phyloP scores from a whole-genome alignment of 805 yeast genomes.

The Candida morakotiae region DNA sequence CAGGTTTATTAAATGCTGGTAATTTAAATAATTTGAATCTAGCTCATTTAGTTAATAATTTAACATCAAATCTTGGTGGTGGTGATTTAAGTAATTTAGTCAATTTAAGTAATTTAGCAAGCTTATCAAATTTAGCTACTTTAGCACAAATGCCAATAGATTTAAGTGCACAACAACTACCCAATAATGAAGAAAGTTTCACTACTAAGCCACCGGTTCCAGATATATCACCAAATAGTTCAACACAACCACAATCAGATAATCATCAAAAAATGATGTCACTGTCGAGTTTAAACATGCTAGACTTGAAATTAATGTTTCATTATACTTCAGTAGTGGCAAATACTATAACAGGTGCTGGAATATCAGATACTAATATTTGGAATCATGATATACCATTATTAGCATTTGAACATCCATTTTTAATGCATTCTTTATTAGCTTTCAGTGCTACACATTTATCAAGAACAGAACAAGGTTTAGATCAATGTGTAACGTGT shows the following conservation, averaged over 20 bases:
- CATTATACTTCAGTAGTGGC: constrained; percentile 85
- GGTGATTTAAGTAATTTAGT: constrained; percentile 23
- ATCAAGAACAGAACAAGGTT: constrained; percentile 68
- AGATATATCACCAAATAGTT: constrained; percentile 17
- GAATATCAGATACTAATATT: constrained; percentile 77
- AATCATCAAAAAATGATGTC: constrained; percentile 3
- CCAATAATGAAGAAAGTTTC: background rate
- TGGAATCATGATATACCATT: constrained; percentile 89
- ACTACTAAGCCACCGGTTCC: constrained; percentile 8
- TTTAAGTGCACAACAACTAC: constrained; percentile 23
- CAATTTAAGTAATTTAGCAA: constrained; percentile 32
- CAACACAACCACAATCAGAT: constrained; percentile 9
- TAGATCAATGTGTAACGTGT: constrained; percentile 76
- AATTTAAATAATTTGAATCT: constrained; percentile 39
- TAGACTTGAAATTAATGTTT: constrained; percentile 79
- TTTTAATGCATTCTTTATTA: constrained; percentile 84
- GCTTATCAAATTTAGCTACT: constrained; percentile 36
- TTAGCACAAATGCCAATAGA: constrained; percentile 42
- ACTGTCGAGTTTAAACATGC: constrained; percentile 49
- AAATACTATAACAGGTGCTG: constrained; percentile 84
- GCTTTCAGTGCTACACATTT: constrained; percentile 93
- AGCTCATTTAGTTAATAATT: constrained; percentile 39
- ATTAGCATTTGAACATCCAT: constrained; percentile 83
- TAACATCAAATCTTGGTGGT: constrained; percentile 24
- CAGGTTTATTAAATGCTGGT: constrained; percentile 27